Base-by-base conservation (phyloP, 108 stramenopile genomes). In the Parietichytrium sp. region DNA sequence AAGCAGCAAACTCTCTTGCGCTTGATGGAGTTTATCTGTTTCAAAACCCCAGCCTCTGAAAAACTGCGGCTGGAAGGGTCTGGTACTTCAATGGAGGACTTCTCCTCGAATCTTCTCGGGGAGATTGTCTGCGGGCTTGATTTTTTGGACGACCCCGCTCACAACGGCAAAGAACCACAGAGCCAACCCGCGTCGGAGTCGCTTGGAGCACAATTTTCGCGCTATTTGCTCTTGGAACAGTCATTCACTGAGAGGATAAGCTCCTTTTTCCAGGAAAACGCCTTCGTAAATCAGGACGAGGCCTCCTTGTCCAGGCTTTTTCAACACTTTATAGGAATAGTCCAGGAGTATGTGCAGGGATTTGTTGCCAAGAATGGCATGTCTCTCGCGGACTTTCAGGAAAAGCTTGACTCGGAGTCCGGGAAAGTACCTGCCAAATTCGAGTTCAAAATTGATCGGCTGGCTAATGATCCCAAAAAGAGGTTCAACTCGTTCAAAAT, bases 71-170 rank as follows among this genome's bases (percentile, higher is more conserved):
- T n/a, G n/a, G n/a, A n/a, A n/a, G 42, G 38, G 38, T 16, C 61
- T 27, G 61, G 45, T 8, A 45, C 20, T 25, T 33, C 61, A 12
- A 72, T 72, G 38, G 61, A 72, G 33, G 61, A 72, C 42, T 72
- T 72, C 45, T 72, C 61, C 61, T 72, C 61, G 23, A 72, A 72
- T 20, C 61, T 72, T 10, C 61, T 72, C 8, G 61, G 61, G 23
- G 61, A 42, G 23, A 72, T 72, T 27, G 61, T 72, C 33, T 72
- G 61, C 20, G 61, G 61, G 23, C 45, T 72, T 72, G 61, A 72
- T 42, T 42, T 72, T 42, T 45, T 72, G 61, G 61, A 72, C 3
- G 61, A 72, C 13, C 52, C 61, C n/a, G 61, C 45, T 33, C 61
- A 42, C 33, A n/a, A n/a, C n/a, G n/a, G n/a, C n/a, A n/a, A n/a